These are phyloP conservation scores for Macrolepiota dolichaula DNA, from an alignment of 768 basidiomycete genomes.

Conservation along the genomic window DNA sequence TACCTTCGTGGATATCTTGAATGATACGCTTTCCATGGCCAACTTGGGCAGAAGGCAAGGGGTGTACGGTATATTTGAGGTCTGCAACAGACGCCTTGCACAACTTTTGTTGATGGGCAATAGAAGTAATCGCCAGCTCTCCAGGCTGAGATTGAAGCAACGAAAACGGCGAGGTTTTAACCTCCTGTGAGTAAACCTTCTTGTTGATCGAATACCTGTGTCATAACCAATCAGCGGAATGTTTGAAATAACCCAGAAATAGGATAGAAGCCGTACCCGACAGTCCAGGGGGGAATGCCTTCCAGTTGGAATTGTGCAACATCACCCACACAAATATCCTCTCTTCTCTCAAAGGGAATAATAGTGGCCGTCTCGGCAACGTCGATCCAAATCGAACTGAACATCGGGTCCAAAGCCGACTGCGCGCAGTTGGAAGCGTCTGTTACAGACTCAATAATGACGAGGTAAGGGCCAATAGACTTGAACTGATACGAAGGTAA, in stretches of 20 bases:
- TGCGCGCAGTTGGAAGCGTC: constrained; percentile 86
- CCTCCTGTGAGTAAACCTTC: constrained; percentile 68
- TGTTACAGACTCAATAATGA: constrained; percentile 72
- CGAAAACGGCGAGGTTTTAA: constrained; percentile 82
- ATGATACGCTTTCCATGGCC: constrained; percentile 77
- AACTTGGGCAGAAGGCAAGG: constrained; percentile 86
- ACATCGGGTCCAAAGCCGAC: constrained; percentile 56
- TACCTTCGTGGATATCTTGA: constrained; percentile 90
- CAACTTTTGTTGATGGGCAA: constrained; percentile 91
- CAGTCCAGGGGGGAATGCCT: constrained; percentile 90
- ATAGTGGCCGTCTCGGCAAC: constrained; percentile 97
- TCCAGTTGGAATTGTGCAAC: constrained; percentile 89
- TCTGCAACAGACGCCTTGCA: constrained; percentile 83
- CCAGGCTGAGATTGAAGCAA: constrained; percentile 79
- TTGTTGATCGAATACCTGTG: constrained; percentile 79
- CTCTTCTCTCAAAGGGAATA: constrained; percentile 72
- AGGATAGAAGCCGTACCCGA: constrained; percentile 54
- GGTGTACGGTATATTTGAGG: constrained; percentile 69
- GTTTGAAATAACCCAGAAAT: background rate
- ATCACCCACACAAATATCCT: constrained; percentile 89
- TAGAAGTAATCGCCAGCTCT: constrained; percentile 79
- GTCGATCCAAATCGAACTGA: constrained; percentile 75
- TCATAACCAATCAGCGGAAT: background rate
- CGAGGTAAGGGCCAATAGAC: constrained; percentile 76
- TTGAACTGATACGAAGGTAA: constrained; percentile 69